A percentile compares a stretch with the other conserved stretches of the same genome.
Evolutionary conservation across 1,284 basidiomycete species (phyloP).

Genomic region (Fomitopsis palustris): DNA sequence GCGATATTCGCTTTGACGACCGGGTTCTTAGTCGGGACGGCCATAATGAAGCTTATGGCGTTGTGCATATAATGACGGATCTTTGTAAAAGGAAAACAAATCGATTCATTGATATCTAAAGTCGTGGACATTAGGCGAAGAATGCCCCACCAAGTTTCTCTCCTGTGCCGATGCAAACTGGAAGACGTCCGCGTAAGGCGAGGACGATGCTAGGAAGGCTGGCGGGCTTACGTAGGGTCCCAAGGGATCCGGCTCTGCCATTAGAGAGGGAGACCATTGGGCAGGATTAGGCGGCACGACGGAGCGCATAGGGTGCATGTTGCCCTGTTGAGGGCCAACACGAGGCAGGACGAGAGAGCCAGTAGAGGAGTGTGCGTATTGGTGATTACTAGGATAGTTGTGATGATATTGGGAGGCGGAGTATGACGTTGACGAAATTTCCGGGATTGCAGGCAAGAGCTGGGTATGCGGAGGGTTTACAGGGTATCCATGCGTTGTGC

Average conservation of each 20-base stretch:
- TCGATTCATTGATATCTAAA: slow-evolving; percentile 47
- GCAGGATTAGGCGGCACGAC: slow-evolving; percentile 12
- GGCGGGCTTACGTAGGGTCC: slow-evolving; percentile 57
- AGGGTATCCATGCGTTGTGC: slow-evolving; percentile 25
- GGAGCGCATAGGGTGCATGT: slow-evolving; percentile 20
- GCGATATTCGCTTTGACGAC: slow-evolving; percentile 27
- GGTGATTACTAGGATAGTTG: slow-evolving; percentile 37
- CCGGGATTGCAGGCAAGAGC: slow-evolving; percentile 54
- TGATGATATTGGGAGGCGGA: slow-evolving; percentile 24
- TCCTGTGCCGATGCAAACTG: slow-evolving; percentile 46
- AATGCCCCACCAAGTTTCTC: slow-evolving; percentile 46
- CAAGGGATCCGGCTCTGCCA: slow-evolving; percentile 43
- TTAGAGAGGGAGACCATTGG: slow-evolving; percentile 27
- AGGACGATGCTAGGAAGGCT: background rate
- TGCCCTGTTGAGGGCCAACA: slow-evolving; percentile 20
- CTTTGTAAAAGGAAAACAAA: slow-evolving; percentile 32
- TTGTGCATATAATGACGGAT: slow-evolving; percentile 37
- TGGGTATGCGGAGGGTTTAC: slow-evolving; percentile 35
- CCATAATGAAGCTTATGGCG: slow-evolving; percentile 33
- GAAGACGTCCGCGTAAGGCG: background rate
- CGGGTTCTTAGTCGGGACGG: slow-evolving; percentile 32
- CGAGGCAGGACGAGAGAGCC: slow-evolving; percentile 23
- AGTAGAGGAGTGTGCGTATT: slow-evolving; percentile 35
- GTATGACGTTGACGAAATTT: slow-evolving; percentile 40
- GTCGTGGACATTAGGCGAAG: slow-evolving; percentile 42